These are phyloP conservation scores for Pseudovirgaria hyperparasitica DNA, from an alignment of 2,329 filamentous ascomycete species.

Conservation along the genomic window DNA sequence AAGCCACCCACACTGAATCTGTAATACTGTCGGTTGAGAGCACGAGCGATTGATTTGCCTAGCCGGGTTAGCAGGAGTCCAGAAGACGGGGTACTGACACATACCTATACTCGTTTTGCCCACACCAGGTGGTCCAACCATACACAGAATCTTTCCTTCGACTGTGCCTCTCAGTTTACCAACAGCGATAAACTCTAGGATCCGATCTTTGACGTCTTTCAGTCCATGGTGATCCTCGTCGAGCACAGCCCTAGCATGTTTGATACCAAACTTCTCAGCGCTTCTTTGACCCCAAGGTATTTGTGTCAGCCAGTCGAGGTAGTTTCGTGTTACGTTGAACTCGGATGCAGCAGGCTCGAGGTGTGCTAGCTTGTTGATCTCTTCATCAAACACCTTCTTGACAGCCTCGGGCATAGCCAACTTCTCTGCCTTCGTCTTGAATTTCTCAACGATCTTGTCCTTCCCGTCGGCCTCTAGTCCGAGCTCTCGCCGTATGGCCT, in stretches of 20 bases:
- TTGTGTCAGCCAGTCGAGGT: conserved; percentile 96
- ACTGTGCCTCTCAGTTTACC: conserved; percentile 94
- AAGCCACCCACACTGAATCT: conserved; percentile 94
- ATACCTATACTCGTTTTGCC: conserved; percentile 98
- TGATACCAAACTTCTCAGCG: conserved; percentile 91
- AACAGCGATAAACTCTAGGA: conserved; percentile 95
- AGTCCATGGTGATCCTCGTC: conserved; percentile 95
- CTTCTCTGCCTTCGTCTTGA: conserved; percentile 88
- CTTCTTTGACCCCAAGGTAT: conserved; percentile 95
- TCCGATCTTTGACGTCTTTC: conserved; percentile 97
- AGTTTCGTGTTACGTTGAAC: conserved; percentile 97
- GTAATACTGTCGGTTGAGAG: conserved; percentile 93
- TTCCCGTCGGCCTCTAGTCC: conserved; percentile 97
- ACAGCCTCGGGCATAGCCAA: conserved; percentile 95
- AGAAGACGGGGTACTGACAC: no score
- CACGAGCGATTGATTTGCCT: conserved; percentile 94
- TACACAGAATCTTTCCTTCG: conserved; percentile 95
- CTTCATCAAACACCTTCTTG: conserved; percentile 95
- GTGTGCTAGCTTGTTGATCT: conserved; percentile 92
- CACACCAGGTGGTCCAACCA: conserved; percentile 92
- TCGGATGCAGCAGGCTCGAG: conserved; percentile 92
- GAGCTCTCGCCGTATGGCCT: conserved; percentile 88
- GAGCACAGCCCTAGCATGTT: conserved; percentile 77
- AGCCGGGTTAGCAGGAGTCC: no score
- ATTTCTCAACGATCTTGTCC: conserved; percentile 94